Evolutionary conservation across 148 eudicot genomes (phyloP), one percentile per base, ranked within the genome.

Genomic region (Simmondsia chinensis): DNA sequence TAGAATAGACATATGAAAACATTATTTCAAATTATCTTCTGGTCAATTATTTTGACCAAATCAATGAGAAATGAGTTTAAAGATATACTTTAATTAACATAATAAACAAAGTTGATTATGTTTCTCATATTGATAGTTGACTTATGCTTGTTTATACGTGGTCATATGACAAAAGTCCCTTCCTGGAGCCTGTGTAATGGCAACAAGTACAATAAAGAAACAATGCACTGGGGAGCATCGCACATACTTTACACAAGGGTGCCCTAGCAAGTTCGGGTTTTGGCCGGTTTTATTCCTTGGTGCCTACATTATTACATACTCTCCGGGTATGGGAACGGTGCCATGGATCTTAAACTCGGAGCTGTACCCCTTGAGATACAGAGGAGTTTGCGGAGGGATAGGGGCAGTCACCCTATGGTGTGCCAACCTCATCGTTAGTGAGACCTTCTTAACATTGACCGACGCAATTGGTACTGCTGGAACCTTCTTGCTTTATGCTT

Each of bases 261-360:
- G 74, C 19, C 74, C 74, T 17, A 63, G 70, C 57, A 57, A 48
- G 18, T 5, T 57, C 4, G 77, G 77, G 2, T 51, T 53, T 21
- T 19, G 48, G 20, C 68, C 77, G 20, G 61, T 71, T 0, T 18
- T 66, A 10, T 37, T 62, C 16, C 56, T 71, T 4, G 72, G 53
- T 33, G 13, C 60, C 2, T 71, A 71, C 44, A 71, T 66, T 18
- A 28, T 62, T 0, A 21, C 25, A 1, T 71, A 56, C 57, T 57
- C 72, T 4, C 77, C 77, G 0, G 77, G 72, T 5, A 71, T 71
- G 77, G 77, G 77, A 5, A 52, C 77, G 3, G 72, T 50, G 0
- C 77, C 77, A 12, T 71, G 77, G 77, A 66, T 66, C 4, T 46
- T 71, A 11, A 71, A 66, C 59, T 71, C 77, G 0, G 72, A 72